These are phyloP conservation scores for Protea cynaroides DNA, from an alignment of 164 flowering plant genomes.

Conservation along the genomic window DNA sequence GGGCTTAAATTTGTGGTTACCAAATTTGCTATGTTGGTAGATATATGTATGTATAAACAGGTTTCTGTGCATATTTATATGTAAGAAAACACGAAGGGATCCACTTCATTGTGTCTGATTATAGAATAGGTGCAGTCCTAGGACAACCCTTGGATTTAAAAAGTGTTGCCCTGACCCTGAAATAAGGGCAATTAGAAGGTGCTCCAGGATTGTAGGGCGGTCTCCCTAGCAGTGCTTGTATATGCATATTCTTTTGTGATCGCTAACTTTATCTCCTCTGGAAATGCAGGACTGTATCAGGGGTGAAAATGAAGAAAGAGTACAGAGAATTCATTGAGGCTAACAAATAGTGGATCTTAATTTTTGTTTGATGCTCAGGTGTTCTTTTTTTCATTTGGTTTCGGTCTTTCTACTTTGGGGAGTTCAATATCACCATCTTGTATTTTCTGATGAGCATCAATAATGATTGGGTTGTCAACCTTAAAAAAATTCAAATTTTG, in stretches of 20 bases:
- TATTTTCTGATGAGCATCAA: constrained; percentile 8
- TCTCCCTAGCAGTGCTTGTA: too few species aligned
- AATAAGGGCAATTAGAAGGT: too few species aligned
- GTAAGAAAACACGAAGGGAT: too few species aligned
- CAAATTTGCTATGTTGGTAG: too few species aligned
- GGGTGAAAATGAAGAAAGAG: constrained; percentile 98
- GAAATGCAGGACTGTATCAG: constrained; percentile 75
- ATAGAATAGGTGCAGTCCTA: too few species aligned
- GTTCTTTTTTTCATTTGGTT: constrained; percentile 29
- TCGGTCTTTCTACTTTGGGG: constrained; percentile 25
- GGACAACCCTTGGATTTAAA: too few species aligned
- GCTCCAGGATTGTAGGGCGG: too few species aligned
- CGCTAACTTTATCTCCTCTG: constrained; percentile 4
- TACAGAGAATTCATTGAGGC: constrained; percentile 81
- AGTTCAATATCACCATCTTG: constrained; percentile 24
- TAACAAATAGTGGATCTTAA: constrained; percentile 47
- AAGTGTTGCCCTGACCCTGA: too few species aligned
- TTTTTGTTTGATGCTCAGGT: constrained; percentile 2
- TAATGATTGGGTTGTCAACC: not conserved
- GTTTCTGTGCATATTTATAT: not conserved
- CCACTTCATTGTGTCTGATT: too few species aligned
- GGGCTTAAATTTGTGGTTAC: too few species aligned
- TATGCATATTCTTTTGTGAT: not conserved
- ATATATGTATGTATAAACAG: too few species aligned
- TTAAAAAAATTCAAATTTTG: too few species aligned